Evolutionary conservation across 1,284 basidiomycete genomes (phyloP).

Genomic region (Pisolithus thermaeus): DNA sequence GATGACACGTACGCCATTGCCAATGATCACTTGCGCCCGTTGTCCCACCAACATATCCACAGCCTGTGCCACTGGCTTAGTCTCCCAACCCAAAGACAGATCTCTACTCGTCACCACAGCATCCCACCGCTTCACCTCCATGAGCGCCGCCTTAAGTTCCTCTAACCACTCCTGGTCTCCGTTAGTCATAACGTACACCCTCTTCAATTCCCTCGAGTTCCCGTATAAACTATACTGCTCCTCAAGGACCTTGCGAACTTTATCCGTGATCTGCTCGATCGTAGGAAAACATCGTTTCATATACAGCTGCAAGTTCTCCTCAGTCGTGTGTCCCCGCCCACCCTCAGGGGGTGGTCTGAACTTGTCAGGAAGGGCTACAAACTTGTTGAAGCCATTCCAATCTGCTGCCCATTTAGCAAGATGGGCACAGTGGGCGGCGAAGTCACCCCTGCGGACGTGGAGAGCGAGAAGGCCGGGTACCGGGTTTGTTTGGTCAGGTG

Average conservation of each 20-base stretch:
- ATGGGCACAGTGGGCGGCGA: constrained; percentile 25
- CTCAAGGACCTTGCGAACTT: constrained; percentile 33
- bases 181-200: constrained; percentile 41
- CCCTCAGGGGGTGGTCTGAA: constrained; percentile 27
- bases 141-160: constrained; percentile 30
- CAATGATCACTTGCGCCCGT: constrained; percentile 46
- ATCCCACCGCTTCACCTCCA: constrained; percentile 29
- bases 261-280: constrained; percentile 38
- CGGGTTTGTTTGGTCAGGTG: constrained; percentile 16
- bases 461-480: constrained; percentile 29
- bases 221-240: constrained; percentile 19
- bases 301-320: constrained; percentile 30
- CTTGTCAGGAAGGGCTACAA: constrained; percentile 34
- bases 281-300: constrained; percentile 43
- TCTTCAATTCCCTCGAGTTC: constrained; percentile 22
- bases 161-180: constrained; percentile 29
- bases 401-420: constrained; percentile 26
- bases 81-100: constrained; percentile 39
- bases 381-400: constrained; percentile 41
- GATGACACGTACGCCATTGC: constrained; percentile 44
- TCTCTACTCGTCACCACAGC: constrained; percentile 42
- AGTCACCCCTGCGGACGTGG: constrained; percentile 37
- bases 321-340: constrained; percentile 18
- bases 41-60: constrained; percentile 49
- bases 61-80: constrained; percentile 41